phyloP scores from a whole-genome alignment of 2,329 filamentous ascomycete species.

The Claviceps cyperi region DNA sequence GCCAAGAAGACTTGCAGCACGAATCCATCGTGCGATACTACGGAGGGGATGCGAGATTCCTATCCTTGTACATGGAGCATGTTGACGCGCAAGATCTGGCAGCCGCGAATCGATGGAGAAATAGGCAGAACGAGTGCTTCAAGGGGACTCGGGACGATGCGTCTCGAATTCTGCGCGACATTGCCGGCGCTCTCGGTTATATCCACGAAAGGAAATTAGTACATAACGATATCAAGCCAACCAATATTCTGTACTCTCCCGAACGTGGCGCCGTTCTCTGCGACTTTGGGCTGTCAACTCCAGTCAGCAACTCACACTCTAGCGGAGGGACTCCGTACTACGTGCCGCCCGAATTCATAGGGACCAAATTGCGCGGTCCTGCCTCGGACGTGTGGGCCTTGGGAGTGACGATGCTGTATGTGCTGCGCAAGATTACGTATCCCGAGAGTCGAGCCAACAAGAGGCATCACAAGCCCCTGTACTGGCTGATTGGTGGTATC shows the following conservation, averaged over 20 bases:
- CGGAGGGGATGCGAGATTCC: constrained; percentile 43
- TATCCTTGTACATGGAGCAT: constrained; percentile 48
- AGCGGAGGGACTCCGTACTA: constrained; percentile 47
- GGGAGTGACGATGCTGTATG: constrained; percentile 46
- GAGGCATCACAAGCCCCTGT: constrained; percentile 34
- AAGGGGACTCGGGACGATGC: constrained; percentile 34
- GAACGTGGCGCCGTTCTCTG: constrained; percentile 45
- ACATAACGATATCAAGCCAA: constrained; percentile 50
- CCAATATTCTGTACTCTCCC: constrained; percentile 44
- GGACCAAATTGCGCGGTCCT: constrained; percentile 35
- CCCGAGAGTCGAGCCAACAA: constrained; percentile 36
- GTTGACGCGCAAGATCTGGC: constrained; percentile 42
- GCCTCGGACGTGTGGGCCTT: constrained; percentile 46
- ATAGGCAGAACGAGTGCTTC: constrained; percentile 32
- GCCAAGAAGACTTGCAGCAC: constrained; percentile 39
- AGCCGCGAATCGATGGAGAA: constrained; percentile 34
- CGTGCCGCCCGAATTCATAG: constrained; percentile 46
- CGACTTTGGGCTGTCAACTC: constrained; percentile 43
- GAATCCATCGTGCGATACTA: constrained; percentile 44
- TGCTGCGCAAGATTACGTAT: constrained; percentile 39
- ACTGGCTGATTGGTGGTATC: constrained; percentile 44
- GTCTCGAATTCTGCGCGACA: constrained; percentile 37
- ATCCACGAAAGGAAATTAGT: constrained; percentile 38
- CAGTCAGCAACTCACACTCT: constrained; percentile 28
- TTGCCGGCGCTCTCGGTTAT: constrained; percentile 38